phyloP scores from a whole-genome alignment of 2,329 filamentous ascomycete species.

The Massarina eburnea region DNA sequence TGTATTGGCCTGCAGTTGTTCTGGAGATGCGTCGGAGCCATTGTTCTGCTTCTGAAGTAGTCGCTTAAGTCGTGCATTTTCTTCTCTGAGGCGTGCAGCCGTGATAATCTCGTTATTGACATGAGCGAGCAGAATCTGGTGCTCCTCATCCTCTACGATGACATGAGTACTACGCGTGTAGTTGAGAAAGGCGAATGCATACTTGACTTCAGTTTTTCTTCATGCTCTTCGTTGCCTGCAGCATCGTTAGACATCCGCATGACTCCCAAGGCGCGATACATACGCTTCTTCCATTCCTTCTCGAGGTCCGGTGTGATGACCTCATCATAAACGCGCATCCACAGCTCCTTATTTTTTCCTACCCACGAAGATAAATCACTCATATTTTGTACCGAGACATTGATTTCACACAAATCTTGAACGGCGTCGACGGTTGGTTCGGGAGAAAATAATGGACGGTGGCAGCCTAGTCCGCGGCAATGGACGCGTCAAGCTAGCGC shows the following conservation, averaged over 20 bases:
- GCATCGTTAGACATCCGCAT: slow-evolving; percentile 2
- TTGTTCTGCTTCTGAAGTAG: slow-evolving; percentile 14
- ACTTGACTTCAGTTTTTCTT: slow-evolving; percentile 30
- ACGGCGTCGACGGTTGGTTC: neutral
- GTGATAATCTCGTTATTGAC: slow-evolving; percentile 29
- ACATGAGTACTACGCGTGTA: neutral
- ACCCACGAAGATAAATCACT: slow-evolving; percentile 29
- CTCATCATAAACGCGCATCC: slow-evolving; percentile 37
- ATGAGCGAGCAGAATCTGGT: slow-evolving; percentile 26
- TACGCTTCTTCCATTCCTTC: slow-evolving; percentile 38
- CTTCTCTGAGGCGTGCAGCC: slow-evolving; percentile 25
- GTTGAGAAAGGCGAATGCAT: slow-evolving; percentile 4
- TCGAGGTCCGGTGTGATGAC: slow-evolving; percentile 35
- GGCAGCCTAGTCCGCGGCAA: neutral
- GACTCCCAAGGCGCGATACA: slow-evolving; percentile 1
- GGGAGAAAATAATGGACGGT: neutral
- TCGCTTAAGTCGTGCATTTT: slow-evolving; percentile 25
- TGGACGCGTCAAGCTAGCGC: slow-evolving; percentile 10
- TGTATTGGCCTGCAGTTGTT: slow-evolving; percentile 3
- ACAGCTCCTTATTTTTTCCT: slow-evolving; percentile 29
- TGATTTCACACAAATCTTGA: neutral
- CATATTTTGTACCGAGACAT: slow-evolving; percentile 20
- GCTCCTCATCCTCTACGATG: slow-evolving; percentile 31
- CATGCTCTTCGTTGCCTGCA: slow-evolving; percentile 28
- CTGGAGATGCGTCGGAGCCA: slow-evolving; percentile 1